Evolutionary conservation across 148 eudicot species (phyloP), one percentile per base, ranked within the genome.

Genomic region (Pouteria glomerata): DNA sequence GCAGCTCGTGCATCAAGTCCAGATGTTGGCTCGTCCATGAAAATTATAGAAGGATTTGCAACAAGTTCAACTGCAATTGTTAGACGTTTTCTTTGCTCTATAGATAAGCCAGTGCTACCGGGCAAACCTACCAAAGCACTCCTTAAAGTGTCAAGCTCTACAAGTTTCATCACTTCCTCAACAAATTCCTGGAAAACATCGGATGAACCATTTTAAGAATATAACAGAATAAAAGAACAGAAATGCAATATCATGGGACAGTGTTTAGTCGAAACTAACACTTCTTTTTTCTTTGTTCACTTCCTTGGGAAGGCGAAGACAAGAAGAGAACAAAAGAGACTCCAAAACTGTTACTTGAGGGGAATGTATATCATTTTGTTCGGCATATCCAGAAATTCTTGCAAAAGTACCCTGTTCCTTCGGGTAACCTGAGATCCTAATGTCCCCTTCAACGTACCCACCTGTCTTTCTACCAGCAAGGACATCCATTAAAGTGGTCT

Each of bases 1-100:
- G 98, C 98, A 68, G 98, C 96, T 77, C 98, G 79, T 73, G 98
- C 98, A 80, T 93, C 98, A 45, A 93, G 90, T n/a, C 98, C 98
- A 70, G 98, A 93, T 51, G 98, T 93, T 4, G 98, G 98, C 66
- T 93, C 98, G 79, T 93, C 98, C 98, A 93, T 93, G 62, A 93
- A 93, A 66, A 93, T 87, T 75, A 93, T 90, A 2, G 98, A 90
- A 67, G 98, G 98, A 79, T 93, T 93, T 69, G 97, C 98, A 51
- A 93, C 98, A 55, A 93, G 92, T 80, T 93, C 98, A 47, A 93
- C 98, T 31, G 94, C 98, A 35, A 93, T 93, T 53, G 98, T 93
- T 51, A 93, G 68, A 70, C 98, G 84, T 66, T 93, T 93, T 66
- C 98, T 85, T 80, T 93, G 96, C 68, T 90, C 97, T 47, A 92